These are phyloP conservation scores for Botrytis paeoniae DNA, from an alignment of 2,329 filamentous ascomycete genomes.

Conservation along the genomic window DNA sequence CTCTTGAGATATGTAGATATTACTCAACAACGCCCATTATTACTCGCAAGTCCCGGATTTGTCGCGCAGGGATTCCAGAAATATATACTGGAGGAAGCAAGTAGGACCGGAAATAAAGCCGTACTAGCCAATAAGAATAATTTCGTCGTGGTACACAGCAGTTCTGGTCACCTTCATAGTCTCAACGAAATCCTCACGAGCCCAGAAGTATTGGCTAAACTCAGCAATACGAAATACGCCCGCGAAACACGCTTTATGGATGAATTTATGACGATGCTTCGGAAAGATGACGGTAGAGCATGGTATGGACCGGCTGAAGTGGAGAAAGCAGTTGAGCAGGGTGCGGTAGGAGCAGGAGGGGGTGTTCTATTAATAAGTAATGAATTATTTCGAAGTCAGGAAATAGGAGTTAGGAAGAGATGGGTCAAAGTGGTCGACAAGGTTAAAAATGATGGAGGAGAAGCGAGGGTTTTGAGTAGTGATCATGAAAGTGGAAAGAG, in stretches of 20 bases:
- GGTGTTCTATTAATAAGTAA: conserved; percentile 86
- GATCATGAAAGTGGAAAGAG: conserved; percentile 91
- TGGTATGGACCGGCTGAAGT: conserved; percentile 89
- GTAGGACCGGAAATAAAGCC: conserved; percentile 61
- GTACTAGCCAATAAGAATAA: conserved; percentile 62
- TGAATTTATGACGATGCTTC: conserved; percentile 71
- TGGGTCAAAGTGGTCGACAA: conserved; percentile 86
- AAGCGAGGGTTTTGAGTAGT: conserved; percentile 84
- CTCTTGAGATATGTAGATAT: conserved; percentile 79
- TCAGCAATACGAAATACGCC: conserved; percentile 85
- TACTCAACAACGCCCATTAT: conserved; percentile 62
- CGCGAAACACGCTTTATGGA: conserved; percentile 84
- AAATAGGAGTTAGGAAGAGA: conserved; percentile 70
- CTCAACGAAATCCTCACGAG: conserved; percentile 84
- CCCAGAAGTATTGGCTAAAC: conserved; percentile 69
- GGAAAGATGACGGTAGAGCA: conserved; percentile 80
- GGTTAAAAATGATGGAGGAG: conserved; percentile 82
- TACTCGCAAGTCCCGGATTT: conserved; percentile 89
- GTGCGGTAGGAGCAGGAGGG: conserved; percentile 82
- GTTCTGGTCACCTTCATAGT: conserved; percentile 81
- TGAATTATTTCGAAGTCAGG: conserved; percentile 77
- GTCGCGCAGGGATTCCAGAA: conserved; percentile 76
- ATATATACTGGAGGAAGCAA: conserved; percentile 65
- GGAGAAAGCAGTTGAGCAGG: conserved; percentile 76
- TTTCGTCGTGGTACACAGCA: conserved; percentile 73